Conservation (phyloP, 2,329 filamentous ascomycete genomes). For the Aspergillus fructus region DNA sequence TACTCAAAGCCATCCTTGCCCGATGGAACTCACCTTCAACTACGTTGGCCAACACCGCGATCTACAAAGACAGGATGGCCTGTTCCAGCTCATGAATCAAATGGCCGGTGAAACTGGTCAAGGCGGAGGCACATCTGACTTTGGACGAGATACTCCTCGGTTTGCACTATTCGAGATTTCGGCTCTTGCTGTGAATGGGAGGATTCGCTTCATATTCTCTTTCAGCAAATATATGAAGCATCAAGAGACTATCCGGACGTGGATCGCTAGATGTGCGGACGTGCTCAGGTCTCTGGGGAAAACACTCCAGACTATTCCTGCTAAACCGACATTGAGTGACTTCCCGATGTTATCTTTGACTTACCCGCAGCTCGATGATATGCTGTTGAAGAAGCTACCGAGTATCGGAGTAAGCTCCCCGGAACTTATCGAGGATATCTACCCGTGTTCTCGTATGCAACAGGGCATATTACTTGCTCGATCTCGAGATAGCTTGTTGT, state of each 20-base stretch:
- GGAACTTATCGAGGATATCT: slow-evolving; percentile 44
- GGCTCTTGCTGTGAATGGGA: slow-evolving; percentile 48
- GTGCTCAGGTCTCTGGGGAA: slow-evolving; percentile 32
- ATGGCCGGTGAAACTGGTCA: slow-evolving; percentile 48
- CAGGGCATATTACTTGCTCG: slow-evolving; percentile 38
- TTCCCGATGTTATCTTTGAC: slow-evolving; percentile 47
- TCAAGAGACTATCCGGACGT: slow-evolving; percentile 43
- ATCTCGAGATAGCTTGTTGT: slow-evolving; percentile 33
- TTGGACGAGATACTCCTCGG: slow-evolving; percentile 45
- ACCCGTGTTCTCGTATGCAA: slow-evolving; percentile 40
- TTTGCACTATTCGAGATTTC: slow-evolving; percentile 55
- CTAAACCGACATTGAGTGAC: slow-evolving; percentile 41
- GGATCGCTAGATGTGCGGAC: slow-evolving; percentile 42
- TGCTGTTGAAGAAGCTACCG: slow-evolving; percentile 39
- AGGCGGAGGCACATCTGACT: slow-evolving; percentile 47
- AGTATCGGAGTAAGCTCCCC: slow-evolving; percentile 33
- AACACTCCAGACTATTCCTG: slow-evolving; percentile 23
- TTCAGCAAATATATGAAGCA: slow-evolving; percentile 52
- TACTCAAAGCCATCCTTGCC: slow-evolving; percentile 36
- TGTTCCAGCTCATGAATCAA: slow-evolving; percentile 45
- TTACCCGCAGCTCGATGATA: slow-evolving; percentile 40
- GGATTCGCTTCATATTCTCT: slow-evolving; percentile 51
- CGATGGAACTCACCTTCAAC: slow-evolving; percentile 46
- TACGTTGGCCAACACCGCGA: slow-evolving; percentile 44
- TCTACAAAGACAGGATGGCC: slow-evolving; percentile 44